Evolutionary conservation across 2,329 filamentous ascomycete genomes (phyloP), one percentile per base, ranked within the genome.

Genomic region (Fusarium pseudonygamai): DNA sequence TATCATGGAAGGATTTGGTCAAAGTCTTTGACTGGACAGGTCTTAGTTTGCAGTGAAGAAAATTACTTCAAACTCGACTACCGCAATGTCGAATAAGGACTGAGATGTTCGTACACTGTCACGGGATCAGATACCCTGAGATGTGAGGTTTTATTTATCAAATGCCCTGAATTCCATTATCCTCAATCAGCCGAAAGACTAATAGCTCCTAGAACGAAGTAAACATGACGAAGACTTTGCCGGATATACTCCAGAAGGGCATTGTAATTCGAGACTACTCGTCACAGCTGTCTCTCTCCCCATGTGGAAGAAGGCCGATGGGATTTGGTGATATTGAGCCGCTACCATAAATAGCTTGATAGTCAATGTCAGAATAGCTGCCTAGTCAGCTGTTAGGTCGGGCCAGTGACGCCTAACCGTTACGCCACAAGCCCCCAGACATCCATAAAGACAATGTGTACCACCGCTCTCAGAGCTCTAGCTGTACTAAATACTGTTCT

Each of bases 81-180:
- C n/a, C 12, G 7, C 16, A 14, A 1, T 18, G 24, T 9, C 5
- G 15, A 26, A 13, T 5, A 26, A 26, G 0, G 42, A 26, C 16
- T 5, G 7, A 4, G n/a, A 6, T 24, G 3, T 4, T 5, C 11
- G 5, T 0, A 26, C 16, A 14, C 42, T 40, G n/a, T 14, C 39
- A 40, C 22, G 13, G 39, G 4, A 14, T 22, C 37, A 40, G 20
- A 40, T 40, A n/a, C 20, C 6, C 12, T 8, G 39, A 40, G 16
- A 13, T 12, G 26, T 5, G 24, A 26, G 13, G 16, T 32, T 26
- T 26, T 20, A 20, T 3, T 45, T 13, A 13, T 13, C 0, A 3
- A 26, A 6, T 26, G 43, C 13, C 12, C 5, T 6, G 5, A 26
- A 14, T 26, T 45, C 12, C 7, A 26, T 26, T 13, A 1, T 14